phyloP scores from a whole-genome alignment of 2,329 filamentous ascomycete species.

The Davidsoniella neocaledoniae region DNA sequence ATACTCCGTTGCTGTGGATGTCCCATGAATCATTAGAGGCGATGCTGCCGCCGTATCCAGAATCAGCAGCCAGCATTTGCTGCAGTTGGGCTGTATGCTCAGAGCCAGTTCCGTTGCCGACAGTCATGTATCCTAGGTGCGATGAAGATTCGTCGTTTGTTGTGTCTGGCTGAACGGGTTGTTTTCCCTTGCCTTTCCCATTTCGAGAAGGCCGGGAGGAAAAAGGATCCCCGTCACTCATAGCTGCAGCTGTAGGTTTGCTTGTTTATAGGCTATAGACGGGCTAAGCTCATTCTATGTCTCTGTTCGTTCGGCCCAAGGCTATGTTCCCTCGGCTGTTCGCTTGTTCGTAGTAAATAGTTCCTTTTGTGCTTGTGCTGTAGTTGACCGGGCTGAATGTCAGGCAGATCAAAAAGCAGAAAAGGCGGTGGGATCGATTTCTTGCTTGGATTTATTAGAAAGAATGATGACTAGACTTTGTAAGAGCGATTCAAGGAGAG shows the following conservation, averaged over 20 bases:
- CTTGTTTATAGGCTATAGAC: no score
- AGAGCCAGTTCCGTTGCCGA: constrained; percentile 60
- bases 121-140: constrained; percentile 57
- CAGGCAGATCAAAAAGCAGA: no score
- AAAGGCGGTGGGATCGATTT: no score
- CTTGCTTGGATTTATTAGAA: no score
- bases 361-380: no score
- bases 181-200: constrained; percentile 32
- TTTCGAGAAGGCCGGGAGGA: neutral
- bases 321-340: no score
- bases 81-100: constrained; percentile 68
- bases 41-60: constrained; percentile 76
- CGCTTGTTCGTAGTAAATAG: no score
- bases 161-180: constrained; percentile 19
- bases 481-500: no score
- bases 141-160: constrained; percentile 16
- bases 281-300: no score
- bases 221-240: constrained; percentile 6
- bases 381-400: no score
- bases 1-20: constrained; percentile 18
- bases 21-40: constrained; percentile 38
- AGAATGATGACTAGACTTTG: no score
- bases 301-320: no score
- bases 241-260: neutral
- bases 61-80: constrained; percentile 69